These are phyloP conservation scores for Hypoxylon sp. DNA, from an alignment of 2,329 filamentous ascomycete species.

Conservation along the genomic window DNA sequence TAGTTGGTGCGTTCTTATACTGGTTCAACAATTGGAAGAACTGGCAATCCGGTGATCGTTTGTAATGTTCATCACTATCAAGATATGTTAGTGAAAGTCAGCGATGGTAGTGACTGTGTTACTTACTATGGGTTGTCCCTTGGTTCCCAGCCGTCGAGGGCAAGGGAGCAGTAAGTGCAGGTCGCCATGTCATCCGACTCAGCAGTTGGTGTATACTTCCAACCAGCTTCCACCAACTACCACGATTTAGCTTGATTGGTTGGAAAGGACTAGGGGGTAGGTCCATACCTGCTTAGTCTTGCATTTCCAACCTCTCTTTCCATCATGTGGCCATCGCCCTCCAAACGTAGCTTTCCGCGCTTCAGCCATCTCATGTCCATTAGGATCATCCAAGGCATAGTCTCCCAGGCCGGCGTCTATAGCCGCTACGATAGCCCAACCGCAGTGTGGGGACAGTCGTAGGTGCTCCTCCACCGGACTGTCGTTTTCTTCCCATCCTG, in stretches of 20 bases:
- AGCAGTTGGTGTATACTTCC: slow-evolving; percentile 89
- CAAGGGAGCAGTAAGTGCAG: slow-evolving; percentile 90
- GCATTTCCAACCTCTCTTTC: slow-evolving; percentile 89
- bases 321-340: slow-evolving; percentile 90
- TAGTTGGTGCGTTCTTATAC: slow-evolving; percentile 64
- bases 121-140: slow-evolving; percentile 88
- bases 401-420: slow-evolving; percentile 74
- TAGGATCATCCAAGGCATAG: slow-evolving; percentile 80
- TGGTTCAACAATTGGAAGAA: slow-evolving; percentile 82
- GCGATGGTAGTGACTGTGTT: neutral
- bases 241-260: slow-evolving; percentile 43
- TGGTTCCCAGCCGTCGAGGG: slow-evolving; percentile 94
- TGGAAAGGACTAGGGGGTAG: neutral
- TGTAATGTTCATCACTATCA: slow-evolving; percentile 84
- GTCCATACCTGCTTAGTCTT: slow-evolving; percentile 83
- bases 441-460: slow-evolving; percentile 84
- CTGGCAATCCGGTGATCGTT: slow-evolving; percentile 81
- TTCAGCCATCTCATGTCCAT: slow-evolving; percentile 76
- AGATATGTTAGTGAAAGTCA: slow-evolving; percentile 25
- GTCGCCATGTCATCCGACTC: slow-evolving; percentile 91
- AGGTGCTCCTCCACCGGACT: slow-evolving; percentile 88
- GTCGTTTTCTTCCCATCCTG: slow-evolving; percentile 93
- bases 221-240: slow-evolving; percentile 90
- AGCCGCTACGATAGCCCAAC: slow-evolving; percentile 83
- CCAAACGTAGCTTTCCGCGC: slow-evolving; percentile 88